These are phyloP conservation scores for Backusella macrospora DNA, from an alignment of 192 early-diverging fungal species.

Conservation along the genomic window DNA sequence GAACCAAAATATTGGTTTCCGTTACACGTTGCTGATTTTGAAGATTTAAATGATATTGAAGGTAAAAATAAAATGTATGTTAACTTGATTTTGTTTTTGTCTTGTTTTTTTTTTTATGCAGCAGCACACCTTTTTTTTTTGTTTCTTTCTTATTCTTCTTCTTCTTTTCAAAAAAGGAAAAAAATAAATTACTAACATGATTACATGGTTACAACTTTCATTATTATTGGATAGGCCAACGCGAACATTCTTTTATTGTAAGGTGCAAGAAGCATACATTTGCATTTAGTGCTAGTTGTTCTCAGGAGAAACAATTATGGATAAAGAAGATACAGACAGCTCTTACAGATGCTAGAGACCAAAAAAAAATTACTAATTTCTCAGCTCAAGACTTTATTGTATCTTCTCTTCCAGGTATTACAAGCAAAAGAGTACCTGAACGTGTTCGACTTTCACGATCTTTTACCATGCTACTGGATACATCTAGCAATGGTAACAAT, in stretches of 20 bases:
- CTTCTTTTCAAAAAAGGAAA: constrained; percentile 18
- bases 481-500: constrained; percentile 1
- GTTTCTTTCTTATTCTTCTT: background rate
- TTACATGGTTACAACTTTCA: background rate
- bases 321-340: constrained; percentile 45
- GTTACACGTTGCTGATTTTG: constrained; percentile 57
- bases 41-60: constrained; percentile 48
- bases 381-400: constrained; percentile 27
- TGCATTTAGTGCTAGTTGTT: constrained; percentile 58
- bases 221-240: constrained; percentile 12
- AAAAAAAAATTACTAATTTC: background rate
- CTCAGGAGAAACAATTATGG: constrained; percentile 61
- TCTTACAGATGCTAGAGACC: constrained; percentile 44
- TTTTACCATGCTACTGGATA: constrained; percentile 16
- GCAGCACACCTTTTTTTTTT: background rate
- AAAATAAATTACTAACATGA: constrained; percentile 12
- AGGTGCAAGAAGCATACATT: constrained; percentile 46
- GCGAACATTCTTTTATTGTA: constrained; percentile 19
- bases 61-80: constrained; percentile 30
- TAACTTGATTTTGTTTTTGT: constrained; percentile 6
- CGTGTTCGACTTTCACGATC: constrained; percentile 25
- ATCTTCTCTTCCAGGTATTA: constrained; percentile 24
- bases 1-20: constrained; percentile 72
- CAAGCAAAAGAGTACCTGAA: background rate
- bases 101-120: constrained; percentile 10